These are phyloP conservation scores for Botrytis pseudocinerea DNA, from an alignment of 2,329 filamentous ascomycete species.

Conservation along the genomic window DNA sequence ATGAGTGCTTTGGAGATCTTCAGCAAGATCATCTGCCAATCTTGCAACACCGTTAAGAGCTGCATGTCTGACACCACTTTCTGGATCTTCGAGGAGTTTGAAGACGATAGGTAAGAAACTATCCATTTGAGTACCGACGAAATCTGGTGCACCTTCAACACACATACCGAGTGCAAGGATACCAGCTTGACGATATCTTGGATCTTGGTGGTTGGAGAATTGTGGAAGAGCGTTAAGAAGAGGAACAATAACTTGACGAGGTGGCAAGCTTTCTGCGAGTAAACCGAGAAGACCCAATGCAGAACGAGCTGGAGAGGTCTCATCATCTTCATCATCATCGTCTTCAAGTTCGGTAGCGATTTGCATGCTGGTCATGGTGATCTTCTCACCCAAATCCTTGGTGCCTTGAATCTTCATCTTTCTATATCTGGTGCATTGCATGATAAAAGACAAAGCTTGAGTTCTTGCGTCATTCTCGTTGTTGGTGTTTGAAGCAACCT, in stretches of 20 bases:
- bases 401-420: slow-evolving; percentile 95
- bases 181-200: slow-evolving; percentile 82
- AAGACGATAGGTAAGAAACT: slow-evolving; percentile 84
- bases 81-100: slow-evolving; percentile 79
- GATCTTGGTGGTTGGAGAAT: slow-evolving; percentile 73
- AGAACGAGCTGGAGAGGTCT: slow-evolving; percentile 79
- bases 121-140: slow-evolving; percentile 89
- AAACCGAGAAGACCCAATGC: slow-evolving; percentile 87
- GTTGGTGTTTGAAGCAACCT: slow-evolving; percentile 73
- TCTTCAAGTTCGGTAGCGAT: slow-evolving; percentile 88
- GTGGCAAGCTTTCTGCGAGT: slow-evolving; percentile 82
- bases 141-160: slow-evolving; percentile 95
- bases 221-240: slow-evolving; percentile 82
- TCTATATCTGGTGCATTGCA: slow-evolving; percentile 87
- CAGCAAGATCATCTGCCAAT: slow-evolving; percentile 88
- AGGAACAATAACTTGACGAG: slow-evolving; percentile 90
- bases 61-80: slow-evolving; percentile 80
- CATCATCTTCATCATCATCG: slow-evolving; percentile 69
- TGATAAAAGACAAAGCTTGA: slow-evolving; percentile 90
- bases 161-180: slow-evolving; percentile 91
- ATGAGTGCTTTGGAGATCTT: slow-evolving; percentile 85
- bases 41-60: slow-evolving; percentile 85
- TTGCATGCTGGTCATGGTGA: slow-evolving; percentile 84
- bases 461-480: slow-evolving; percentile 82
- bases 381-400: slow-evolving; percentile 76